phyloP scores from a whole-genome alignment of 805 yeast species.

The Nadsonia fulvescens region DNA sequence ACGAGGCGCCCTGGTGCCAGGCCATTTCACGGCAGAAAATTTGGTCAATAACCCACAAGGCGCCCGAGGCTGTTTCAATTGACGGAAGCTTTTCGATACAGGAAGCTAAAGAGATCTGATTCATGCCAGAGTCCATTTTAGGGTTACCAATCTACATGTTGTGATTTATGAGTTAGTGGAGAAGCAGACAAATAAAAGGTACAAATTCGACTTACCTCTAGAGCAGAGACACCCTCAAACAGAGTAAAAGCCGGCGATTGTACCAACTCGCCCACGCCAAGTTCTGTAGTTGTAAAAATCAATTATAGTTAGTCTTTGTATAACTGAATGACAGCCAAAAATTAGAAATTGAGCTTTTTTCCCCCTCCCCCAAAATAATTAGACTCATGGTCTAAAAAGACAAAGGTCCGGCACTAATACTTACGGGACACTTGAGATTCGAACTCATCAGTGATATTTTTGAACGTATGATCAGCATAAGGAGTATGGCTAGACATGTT shows the following conservation, averaged over 20 bases:
- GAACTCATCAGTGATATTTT: too few relatives aligned
- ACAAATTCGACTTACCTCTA: too few relatives aligned
- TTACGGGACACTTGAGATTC: too few relatives aligned
- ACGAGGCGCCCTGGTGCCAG: conserved; percentile 63
- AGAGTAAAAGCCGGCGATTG: conserved; percentile 45
- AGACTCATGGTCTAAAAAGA: too few relatives aligned
- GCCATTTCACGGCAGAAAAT: conserved; percentile 36
- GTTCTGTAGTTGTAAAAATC: too few relatives aligned
- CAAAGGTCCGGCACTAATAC: too few relatives aligned
- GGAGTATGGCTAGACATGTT: too few relatives aligned
- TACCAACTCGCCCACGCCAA: conserved; percentile 37
- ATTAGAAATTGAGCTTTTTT: too few relatives aligned
- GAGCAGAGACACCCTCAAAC: conserved; percentile 72
- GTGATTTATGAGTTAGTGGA: not conserved
- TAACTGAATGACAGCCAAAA: too few relatives aligned
- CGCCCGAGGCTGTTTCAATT: conserved; percentile 23
- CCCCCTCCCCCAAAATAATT: too few relatives aligned
- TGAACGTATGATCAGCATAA: too few relatives aligned
- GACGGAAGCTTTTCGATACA: conserved; percentile 27
- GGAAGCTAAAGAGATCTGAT: conserved; percentile 24
- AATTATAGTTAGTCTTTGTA: too few relatives aligned
- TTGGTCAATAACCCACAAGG: conserved; percentile 34
- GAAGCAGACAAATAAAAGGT: conserved; percentile 2
- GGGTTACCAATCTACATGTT: conserved; percentile 33
- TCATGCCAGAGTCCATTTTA: conserved; percentile 60